Evolutionary conservation across 2,329 filamentous ascomycete species (phyloP).

Genomic region (Cercospora canescens): DNA sequence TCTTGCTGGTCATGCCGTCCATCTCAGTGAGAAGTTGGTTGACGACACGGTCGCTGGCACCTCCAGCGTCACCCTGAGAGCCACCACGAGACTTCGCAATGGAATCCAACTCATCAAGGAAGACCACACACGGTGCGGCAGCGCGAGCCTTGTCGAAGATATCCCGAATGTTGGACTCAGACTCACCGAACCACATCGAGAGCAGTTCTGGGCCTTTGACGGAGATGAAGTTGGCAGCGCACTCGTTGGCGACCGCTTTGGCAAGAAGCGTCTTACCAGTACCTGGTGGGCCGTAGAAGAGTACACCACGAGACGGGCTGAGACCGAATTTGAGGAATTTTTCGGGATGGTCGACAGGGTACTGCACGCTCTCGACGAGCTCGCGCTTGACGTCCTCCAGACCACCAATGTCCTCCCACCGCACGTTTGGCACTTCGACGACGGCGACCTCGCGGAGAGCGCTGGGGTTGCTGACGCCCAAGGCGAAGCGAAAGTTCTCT

Average conservation of each 20-base stretch:
- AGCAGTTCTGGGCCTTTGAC: conserved; percentile 98
- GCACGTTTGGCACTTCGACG: conserved; percentile 97
- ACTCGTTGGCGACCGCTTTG: conserved; percentile 99
- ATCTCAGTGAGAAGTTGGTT: conserved; percentile 99
- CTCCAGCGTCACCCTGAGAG: conserved; percentile 91
- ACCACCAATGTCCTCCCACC: conserved; percentile 99
- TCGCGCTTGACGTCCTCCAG: conserved; percentile 98
- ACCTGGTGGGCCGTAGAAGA: conserved; percentile 98
- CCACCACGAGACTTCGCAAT: conserved; percentile 99
- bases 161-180: conserved; percentile 98
- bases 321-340: conserved; percentile 99
- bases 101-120: conserved; percentile 97
- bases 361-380: conserved; percentile 97
- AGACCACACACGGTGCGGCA: conserved; percentile 95
- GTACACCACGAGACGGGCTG: conserved; percentile 93
- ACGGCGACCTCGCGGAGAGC: conserved; percentile 98
- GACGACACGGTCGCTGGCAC: conserved; percentile 98
- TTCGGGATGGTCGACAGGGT: conserved; percentile 98
- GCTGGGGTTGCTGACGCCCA: conserved; percentile 97
- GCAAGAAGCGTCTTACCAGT: conserved; percentile 99
- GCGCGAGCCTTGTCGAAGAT: conserved; percentile 99
- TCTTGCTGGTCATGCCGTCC: conserved; percentile 99
- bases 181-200: conserved; percentile 99
- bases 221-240: conserved; percentile 98
- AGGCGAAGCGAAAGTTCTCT: conserved; percentile 99